Evolutionary conservation across 768 basidiomycete genomes (phyloP), one percentile per base, ranked within the genome.

Genomic region (Hygrophorus pudorinus): DNA sequence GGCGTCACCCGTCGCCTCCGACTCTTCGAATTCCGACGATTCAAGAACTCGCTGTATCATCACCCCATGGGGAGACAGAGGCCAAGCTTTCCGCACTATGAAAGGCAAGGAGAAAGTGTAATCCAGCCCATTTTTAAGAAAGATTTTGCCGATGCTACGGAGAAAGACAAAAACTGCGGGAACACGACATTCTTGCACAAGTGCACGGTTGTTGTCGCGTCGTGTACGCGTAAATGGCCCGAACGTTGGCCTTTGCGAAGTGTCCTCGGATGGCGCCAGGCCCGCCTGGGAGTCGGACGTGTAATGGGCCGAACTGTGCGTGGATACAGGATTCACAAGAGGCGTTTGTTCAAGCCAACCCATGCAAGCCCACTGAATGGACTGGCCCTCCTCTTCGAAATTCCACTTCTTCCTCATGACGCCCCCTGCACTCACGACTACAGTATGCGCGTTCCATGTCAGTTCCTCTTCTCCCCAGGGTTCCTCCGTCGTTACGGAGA

Each of bases 71-170:
- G 88, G 88, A 46, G 68, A 70, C 16, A 87, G 63, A 3, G 87
- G 78, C 86, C 85, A 89, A 1, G 83, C 87, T 48, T 70, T 76
- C 30, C 81, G 71, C 2, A 87, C 83, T 46, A 86, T 73, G 55
- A 91, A 91, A 0, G 88, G 88, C 3, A 91, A 63, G 21, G 82
- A 75, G 56, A 88, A 81, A 1, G 83, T 84, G 54, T 80, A 86
- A 51, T 87, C 81, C 28, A 72, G 54, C 3, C 87, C 87, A 48
- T 83, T 81, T 51, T 70, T 65, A 44, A 85, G 62, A 54, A 76
- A 85, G 43, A 89, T 76, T 57, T 75, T 80, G 42, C 77, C 84
- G 35, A 83, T 73, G 54, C 76, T 81, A 18, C 87, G 75, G 17
- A 90, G 61, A 56, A 91, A 89, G 35, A 91, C 70, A 57, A 87